A percentile compares a stretch with the other conserved stretches of the same genome.
These are phyloP conservation scores for Leccinum fuscescens DNA, from an alignment of 1,284 basidiomycete genomes.

Conservation along the genomic window DNA sequence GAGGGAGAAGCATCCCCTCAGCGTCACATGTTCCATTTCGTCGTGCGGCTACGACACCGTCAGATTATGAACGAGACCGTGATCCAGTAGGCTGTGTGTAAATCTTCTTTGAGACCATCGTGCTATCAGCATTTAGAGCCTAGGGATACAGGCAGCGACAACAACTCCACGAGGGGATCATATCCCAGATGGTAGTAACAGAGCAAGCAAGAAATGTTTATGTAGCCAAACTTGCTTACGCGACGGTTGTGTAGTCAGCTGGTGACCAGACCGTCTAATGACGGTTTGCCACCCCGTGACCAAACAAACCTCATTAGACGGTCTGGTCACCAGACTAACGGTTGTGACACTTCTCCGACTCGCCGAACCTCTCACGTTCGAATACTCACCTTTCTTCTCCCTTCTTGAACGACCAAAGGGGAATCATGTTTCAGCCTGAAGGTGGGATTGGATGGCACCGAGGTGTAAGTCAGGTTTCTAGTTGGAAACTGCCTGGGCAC, in stretches of 20 bases:
- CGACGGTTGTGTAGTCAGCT: no score
- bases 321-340: no score
- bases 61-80: neutral
- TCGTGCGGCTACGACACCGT: neutral
- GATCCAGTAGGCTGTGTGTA: neutral
- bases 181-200: neutral
- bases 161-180: no score
- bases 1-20: neutral
- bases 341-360: no score
- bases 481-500: neutral
- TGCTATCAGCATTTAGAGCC: neutral
- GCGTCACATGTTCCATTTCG: neutral
- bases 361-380: neutral
- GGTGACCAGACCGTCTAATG: no score
- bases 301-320: no score
- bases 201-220: neutral
- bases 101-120: neutral
- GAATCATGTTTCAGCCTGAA: neutral
- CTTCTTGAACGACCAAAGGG: neutral
- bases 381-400: neutral
- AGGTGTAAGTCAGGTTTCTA: neutral
- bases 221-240: neutral
- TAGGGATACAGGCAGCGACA: no score
- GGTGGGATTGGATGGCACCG: neutral
- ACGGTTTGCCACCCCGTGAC: no score